Conservation (phyloP, 1,284 basidiomycete species). For the Leccinum ambiguum region DNA sequence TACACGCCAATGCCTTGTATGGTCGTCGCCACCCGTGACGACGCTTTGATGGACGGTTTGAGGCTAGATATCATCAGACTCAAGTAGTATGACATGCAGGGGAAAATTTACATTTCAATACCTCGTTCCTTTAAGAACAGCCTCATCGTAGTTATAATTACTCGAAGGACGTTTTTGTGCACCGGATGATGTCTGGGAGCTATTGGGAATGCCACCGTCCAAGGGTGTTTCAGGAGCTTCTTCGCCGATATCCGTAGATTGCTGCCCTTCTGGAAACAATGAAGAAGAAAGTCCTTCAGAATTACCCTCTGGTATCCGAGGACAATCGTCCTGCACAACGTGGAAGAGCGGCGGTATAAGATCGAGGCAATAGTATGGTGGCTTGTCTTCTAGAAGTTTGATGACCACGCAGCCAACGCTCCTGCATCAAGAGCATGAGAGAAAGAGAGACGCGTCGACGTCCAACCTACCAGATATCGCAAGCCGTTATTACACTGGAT, state of each 20-base stretch:
- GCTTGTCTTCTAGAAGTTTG: conserved; percentile 93
- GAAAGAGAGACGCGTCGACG: conserved; percentile 1
- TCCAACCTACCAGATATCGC: conserved; percentile 84
- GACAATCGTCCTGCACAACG: conserved; percentile 97
- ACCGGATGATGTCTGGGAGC: conserved; percentile 28
- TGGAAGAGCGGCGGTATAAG: conserved; percentile 98
- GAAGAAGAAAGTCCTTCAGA: conserved; percentile 94
- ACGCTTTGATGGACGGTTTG: too few species aligned
- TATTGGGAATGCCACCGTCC: conserved; percentile 72
- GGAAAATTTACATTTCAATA: conserved; percentile 70
- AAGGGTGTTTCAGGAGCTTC: conserved; percentile 91
- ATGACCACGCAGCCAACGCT: conserved; percentile 96
- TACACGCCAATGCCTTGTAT: too few species aligned
- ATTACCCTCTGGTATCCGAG: conserved; percentile 93
- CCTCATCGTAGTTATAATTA: conserved; percentile 90
- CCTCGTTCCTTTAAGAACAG: conserved; percentile 95
- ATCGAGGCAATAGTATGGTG: conserved; percentile 93
- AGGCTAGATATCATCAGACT: conserved; percentile 26
- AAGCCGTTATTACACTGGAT: conserved; percentile 93
- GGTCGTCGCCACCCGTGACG: too few species aligned
- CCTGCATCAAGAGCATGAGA: conserved; percentile 41
- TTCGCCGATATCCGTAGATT: conserved; percentile 93
- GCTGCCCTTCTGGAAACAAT: conserved; percentile 97
- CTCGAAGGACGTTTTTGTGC: conserved; percentile 55
- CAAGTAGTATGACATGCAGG: conserved; percentile 10